Evolutionary conservation across 2,329 filamentous ascomycete species (phyloP).

Genomic region (Fusarium stilboides): DNA sequence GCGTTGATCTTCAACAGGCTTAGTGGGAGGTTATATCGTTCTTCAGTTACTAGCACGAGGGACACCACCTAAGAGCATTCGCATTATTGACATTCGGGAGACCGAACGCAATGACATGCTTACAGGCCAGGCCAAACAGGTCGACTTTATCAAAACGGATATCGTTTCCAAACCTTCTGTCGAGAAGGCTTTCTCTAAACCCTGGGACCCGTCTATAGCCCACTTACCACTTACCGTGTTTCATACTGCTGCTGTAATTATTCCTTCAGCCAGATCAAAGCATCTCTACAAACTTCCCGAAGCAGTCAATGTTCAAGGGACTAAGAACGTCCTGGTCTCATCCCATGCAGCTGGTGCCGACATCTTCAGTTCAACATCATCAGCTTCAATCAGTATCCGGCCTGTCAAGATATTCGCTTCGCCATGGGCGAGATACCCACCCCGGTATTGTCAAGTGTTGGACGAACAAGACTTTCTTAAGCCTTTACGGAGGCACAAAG

Average conservation of each 20-base stretch:
- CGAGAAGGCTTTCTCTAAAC: not conserved
- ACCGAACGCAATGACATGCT: conserved; percentile 20
- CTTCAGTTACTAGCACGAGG: conserved; percentile 17
- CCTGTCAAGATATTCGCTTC: conserved; percentile 12
- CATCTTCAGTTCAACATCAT: conserved; percentile 18
- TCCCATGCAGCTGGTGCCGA: conserved; percentile 3
- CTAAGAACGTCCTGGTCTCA: conserved; percentile 14
- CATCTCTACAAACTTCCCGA: conserved; percentile 14
- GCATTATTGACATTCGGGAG: conserved; percentile 13
- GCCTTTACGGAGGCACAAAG: not conserved
- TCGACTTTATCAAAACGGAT: conserved; percentile 14
- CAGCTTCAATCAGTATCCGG: conserved; percentile 5
- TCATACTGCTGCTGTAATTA: conserved; percentile 16
- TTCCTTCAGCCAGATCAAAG: conserved; percentile 9
- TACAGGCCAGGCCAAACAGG: not conserved
- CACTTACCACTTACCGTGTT: conserved; percentile 19
- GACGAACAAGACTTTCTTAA: not conserved
- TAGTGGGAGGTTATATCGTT: conserved; percentile 25
- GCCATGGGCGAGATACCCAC: conserved; percentile 3
- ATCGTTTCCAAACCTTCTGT: conserved; percentile 6
- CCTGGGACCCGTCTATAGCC: not conserved
- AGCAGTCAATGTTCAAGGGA: conserved; percentile 14
- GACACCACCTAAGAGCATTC: conserved; percentile 6
- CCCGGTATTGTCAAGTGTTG: conserved; percentile 12
- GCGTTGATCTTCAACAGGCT: not conserved